A percentile compares a stretch with the other conserved stretches of the same genome.
phyloP scores from a whole-genome alignment of 345 rosid genomes.

The Isatis tinctoria region DNA sequence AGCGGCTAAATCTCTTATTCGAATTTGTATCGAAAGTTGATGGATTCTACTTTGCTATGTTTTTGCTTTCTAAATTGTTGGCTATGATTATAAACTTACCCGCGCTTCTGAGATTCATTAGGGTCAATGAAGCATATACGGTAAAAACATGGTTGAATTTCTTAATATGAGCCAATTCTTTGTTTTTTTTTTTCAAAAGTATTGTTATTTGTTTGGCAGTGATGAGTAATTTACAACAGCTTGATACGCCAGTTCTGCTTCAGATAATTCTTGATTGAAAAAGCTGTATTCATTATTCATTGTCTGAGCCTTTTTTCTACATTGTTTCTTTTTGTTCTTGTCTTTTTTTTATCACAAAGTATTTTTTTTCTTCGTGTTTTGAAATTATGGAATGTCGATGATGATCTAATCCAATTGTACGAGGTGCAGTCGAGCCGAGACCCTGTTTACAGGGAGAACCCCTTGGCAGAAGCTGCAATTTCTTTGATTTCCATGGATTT shows the following conservation, averaged over 20 bases:
- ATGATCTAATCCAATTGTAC: too few relatives aligned
- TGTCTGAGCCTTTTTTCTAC: conserved; percentile 41
- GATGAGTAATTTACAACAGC: conserved; percentile 47
- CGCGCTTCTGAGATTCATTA: conserved; percentile 61
- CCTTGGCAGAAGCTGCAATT: background rate
- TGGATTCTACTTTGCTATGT: background rate
- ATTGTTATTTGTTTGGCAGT: conserved; percentile 19
- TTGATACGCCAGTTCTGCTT: conserved; percentile 93
- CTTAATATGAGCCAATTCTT: background rate
- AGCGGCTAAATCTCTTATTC: background rate
- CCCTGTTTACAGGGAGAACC: background rate
- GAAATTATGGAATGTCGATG: background rate
- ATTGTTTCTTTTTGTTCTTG: background rate
- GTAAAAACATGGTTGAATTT: background rate
- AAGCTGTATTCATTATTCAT: conserved; percentile 41
- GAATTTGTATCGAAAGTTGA: background rate
- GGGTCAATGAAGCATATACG: conserved; percentile 40
- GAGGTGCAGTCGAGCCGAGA: too few relatives aligned
- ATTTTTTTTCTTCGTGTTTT: background rate
- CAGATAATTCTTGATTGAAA: conserved; percentile 78
- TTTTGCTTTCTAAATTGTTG: background rate
- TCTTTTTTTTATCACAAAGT: background rate
- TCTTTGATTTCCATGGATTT: background rate
- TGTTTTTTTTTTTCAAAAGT: background rate
- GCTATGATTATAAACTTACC: conserved; percentile 56